These are phyloP conservation scores for Chenopodium quinoa DNA, from an alignment of 148 eudicot genomes.

Conservation along the genomic window DNA sequence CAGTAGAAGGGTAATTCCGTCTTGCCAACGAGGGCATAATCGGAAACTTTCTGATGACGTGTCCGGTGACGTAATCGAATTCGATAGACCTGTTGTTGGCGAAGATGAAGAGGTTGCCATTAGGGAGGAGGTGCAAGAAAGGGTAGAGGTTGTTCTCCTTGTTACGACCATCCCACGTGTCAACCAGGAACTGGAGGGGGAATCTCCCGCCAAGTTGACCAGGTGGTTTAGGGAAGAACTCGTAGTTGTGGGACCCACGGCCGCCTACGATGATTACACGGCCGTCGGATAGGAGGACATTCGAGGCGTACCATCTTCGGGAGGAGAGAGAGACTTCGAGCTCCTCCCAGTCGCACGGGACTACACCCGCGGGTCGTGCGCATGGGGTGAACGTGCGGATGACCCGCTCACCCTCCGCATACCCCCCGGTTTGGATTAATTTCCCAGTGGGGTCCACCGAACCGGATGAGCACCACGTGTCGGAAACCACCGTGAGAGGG, in stretches of 20 bases:
- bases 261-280: conserved; percentile 75
- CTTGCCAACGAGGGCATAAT: conserved; percentile 53
- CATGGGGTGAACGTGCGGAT: conserved; percentile 67
- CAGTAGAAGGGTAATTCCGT: conserved; percentile 70
- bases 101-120: conserved; percentile 66
- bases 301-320: conserved; percentile 79
- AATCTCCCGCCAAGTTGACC: not conserved
- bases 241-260: conserved; percentile 59
- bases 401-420: conserved; percentile 49
- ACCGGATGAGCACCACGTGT: conserved; percentile 86
- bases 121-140: conserved; percentile 67
- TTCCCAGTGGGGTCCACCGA: conserved; percentile 56
- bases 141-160: conserved; percentile 92
- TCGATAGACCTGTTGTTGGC: conserved; percentile 66
- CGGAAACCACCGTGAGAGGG: conserved; percentile 51
- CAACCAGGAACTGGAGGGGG: conserved; percentile 40
- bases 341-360: conserved; percentile 63
- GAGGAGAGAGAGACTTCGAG: conserved; percentile 32
- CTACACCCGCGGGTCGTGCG: not conserved
- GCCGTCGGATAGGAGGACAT: conserved; percentile 71
- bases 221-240: conserved; percentile 55
- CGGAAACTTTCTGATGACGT: conserved; percentile 51
- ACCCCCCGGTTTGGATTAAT: conserved; percentile 81
- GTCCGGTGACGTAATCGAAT: conserved; percentile 37
- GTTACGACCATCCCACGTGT: conserved; percentile 53